phyloP scores from a whole-genome alignment of 73 alveolate species.

The Symbiodinium pilosum region DNA sequence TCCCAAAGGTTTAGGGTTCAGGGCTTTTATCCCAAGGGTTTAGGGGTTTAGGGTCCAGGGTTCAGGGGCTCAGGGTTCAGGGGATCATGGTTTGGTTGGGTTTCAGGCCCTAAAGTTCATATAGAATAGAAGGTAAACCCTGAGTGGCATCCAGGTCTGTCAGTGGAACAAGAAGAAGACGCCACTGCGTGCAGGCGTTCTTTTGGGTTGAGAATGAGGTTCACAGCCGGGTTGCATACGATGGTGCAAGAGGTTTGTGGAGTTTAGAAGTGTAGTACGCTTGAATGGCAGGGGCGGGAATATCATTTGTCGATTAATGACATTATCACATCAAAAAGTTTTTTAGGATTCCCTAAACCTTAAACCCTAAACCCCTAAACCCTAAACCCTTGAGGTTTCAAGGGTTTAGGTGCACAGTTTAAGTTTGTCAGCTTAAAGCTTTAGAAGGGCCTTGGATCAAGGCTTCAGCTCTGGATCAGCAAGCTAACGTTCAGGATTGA shows the following conservation, averaged over 20 bases:
- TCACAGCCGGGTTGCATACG: too few relatives aligned
- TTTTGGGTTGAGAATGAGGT: too few relatives aligned
- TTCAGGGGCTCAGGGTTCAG: not conserved
- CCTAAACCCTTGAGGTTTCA: not conserved
- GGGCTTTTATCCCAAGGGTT: not conserved
- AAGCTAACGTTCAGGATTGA: too few relatives aligned
- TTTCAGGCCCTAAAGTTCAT: not conserved
- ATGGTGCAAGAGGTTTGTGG: too few relatives aligned
- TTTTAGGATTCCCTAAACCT: too few relatives aligned
- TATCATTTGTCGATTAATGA: too few relatives aligned
- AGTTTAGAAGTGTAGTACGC: too few relatives aligned
- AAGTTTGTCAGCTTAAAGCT: not conserved
- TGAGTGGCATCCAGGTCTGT: not conserved
- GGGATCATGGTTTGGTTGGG: not conserved
- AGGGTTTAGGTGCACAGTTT: not conserved
- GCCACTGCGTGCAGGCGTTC: not conserved
- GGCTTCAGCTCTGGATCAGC: not conserved
- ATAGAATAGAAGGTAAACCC: not conserved
- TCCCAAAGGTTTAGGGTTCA: not conserved
- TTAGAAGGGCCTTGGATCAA: not conserved
- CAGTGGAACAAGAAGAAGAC: slow-evolving; percentile 16
- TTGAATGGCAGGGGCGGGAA: too few relatives aligned
- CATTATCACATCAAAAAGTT: too few relatives aligned
- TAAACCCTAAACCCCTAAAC: not conserved
- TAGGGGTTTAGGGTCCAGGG: not conserved